phyloP scores from a whole-genome alignment of 305 asterid species.

The Fraxinus paxiana region DNA sequence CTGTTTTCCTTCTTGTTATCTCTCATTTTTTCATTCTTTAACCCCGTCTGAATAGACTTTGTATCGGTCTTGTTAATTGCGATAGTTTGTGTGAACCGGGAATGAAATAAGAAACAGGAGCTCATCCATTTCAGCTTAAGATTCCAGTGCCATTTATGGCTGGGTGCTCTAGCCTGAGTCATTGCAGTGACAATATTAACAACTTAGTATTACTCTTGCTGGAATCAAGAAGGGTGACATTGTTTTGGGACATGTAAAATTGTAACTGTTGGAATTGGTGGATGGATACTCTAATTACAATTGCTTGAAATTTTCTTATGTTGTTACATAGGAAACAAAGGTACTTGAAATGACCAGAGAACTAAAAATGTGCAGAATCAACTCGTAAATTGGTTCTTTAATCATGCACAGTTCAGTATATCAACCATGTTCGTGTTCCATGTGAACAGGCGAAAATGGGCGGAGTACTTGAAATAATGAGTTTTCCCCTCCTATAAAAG shows the following conservation, averaged over 20 bases:
- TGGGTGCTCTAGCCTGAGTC: neutral
- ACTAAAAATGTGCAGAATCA: neutral
- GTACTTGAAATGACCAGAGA: neutral
- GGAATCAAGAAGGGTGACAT: neutral
- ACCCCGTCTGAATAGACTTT: constrained; percentile 29
- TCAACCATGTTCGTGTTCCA: neutral
- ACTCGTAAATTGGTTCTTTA: neutral
- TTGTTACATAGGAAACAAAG: neutral
- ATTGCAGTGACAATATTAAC: neutral
- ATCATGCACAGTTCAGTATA: neutral
- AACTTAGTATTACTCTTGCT: neutral
- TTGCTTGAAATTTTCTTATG: neutral
- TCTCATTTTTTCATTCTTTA: constrained; percentile 31
- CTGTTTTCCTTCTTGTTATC: neutral
- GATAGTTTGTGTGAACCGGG: constrained; percentile 31
- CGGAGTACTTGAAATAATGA: neutral
- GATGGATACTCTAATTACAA: neutral
- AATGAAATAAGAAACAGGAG: constrained; percentile 21
- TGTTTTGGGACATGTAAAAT: neutral
- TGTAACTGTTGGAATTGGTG: neutral
- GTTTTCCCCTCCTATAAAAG: neutral
- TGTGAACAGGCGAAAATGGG: neutral
- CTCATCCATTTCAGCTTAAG: constrained; percentile 20
- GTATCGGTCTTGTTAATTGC: constrained; percentile 25
- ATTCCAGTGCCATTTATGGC: constrained; percentile 15